Base-by-base conservation (phyloP, 2,329 filamentous ascomycete genomes). In the Coniosporium tulheliwenetii region DNA sequence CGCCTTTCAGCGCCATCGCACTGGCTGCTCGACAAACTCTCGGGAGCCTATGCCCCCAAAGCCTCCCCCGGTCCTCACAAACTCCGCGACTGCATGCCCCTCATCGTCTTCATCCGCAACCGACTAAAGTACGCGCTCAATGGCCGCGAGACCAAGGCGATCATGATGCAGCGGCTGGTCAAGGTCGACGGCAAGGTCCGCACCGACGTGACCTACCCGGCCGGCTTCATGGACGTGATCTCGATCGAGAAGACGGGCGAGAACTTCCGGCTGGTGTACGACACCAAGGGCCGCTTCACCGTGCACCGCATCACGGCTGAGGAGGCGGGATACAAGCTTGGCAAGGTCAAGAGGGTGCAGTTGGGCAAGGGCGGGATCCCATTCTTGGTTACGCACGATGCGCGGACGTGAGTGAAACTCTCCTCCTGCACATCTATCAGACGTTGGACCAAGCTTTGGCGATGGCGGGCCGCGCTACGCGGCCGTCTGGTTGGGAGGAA, bases 381-480 rank as follows among this genome's bases (percentile, higher is more conserved):
- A 93, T 98, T 94, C 87, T 95, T 96, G 86, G 91, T 98, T 85
- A 98, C 91, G 87, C 91, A 98, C 85, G 91, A 98, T 91, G 91
- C 91, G 74, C 83, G 91, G 86, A 98, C 91, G 89, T 98, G 77
- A 94, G 89, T 96, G 4, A 26, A 26, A 26, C 19, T 26, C 19
- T 26, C 19, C 19, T 26, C 82, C 77, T 81, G 77, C 72, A 83
- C 82, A 85, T 95, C 87, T 91, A 87, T 95, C 89, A 95, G 89
- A 81, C 89, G 89, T 95, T 95, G 89, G 85, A 89, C 85, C 85
- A 93, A 91, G 84, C 76, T 94, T 91, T 93, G 86, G 86, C 69
- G 69, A 74, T 65, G 56, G 57, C 48, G 51, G 45, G 51, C 47
- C 51, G 59, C 58, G 63, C 65, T 56, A 67, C 54, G 44, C 13